A percentile compares a stretch with the other conserved stretches of the same genome.
These are phyloP conservation scores for Trichophyton schoenleinii DNA, from an alignment of 2,329 filamentous ascomycete species.

Conservation along the genomic window DNA sequence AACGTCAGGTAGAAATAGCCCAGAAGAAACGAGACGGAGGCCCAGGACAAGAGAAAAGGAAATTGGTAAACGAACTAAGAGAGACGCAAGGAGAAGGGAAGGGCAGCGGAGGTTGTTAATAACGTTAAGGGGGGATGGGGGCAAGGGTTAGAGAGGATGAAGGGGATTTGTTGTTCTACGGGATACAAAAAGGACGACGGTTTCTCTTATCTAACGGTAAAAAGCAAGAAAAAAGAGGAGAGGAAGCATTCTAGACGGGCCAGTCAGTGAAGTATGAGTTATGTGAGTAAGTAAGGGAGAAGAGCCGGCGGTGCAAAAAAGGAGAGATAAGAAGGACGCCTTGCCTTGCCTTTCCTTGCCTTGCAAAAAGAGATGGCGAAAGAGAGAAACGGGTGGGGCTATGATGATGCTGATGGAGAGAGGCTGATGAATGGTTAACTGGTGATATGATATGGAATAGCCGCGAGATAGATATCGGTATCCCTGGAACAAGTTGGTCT, in stretches of 20 bases:
- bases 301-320: not conserved
- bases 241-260: constrained; percentile 10
- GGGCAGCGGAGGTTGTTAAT: not conserved
- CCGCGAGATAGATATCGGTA: not conserved
- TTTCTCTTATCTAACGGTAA: not conserved
- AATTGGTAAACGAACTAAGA: not conserved
- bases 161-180: not conserved
- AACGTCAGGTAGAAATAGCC: constrained; percentile 3
- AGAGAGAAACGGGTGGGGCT: constrained; percentile 1
- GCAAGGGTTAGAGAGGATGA: not conserved
- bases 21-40: not conserved
- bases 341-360: constrained; percentile 6
- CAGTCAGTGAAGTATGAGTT: too few species aligned
- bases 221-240: not conserved
- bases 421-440: too few species aligned
- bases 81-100: too few species aligned
- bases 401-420: not conserved
- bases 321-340: not conserved
- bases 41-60: not conserved
- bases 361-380: constrained; percentile 10
- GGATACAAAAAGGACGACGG: not conserved
- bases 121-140: not conserved
- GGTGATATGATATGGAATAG: not conserved
- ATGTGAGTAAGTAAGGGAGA: not conserved
- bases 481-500: not conserved